These are phyloP conservation scores for Eimeria necatrix DNA, from an alignment of 169 alveolate genomes.

Conservation along the genomic window DNA sequence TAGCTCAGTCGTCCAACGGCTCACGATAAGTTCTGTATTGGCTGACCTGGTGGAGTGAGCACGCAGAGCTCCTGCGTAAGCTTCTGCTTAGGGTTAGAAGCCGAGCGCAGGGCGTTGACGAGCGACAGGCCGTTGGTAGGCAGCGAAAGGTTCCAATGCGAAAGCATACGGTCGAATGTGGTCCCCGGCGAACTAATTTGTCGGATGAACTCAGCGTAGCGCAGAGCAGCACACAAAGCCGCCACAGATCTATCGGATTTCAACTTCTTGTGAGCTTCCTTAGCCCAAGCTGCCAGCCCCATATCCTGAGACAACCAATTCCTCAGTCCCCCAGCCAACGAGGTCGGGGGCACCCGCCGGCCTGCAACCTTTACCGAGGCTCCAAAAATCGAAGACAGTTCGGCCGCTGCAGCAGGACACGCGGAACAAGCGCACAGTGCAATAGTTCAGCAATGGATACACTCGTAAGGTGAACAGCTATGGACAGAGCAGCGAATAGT, in stretches of 20 bases:
- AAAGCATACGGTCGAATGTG: slow-evolving; percentile 14
- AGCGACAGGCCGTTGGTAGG: slow-evolving; percentile 40
- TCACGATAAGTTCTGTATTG: neutral
- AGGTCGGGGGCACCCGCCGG: slow-evolving; percentile 14
- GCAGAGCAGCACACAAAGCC: slow-evolving; percentile 57
- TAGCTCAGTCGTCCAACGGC: too few relatives aligned
- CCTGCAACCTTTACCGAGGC: neutral
- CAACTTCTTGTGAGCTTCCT: slow-evolving; percentile 16
- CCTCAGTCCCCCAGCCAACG: slow-evolving; percentile 50
- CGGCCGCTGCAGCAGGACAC: slow-evolving; percentile 44
- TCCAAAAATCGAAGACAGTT: slow-evolving; percentile 47
- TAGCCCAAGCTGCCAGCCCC: slow-evolving; percentile 58
- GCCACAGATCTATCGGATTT: slow-evolving; percentile 29
- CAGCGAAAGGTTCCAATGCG: slow-evolving; percentile 33
- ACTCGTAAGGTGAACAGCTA: too few relatives aligned
- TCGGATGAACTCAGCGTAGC: slow-evolving; percentile 41
- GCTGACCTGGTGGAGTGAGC: slow-evolving; percentile 47
- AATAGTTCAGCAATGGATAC: neutral
- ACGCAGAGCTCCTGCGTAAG: slow-evolving; percentile 51
- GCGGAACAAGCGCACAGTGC: neutral
- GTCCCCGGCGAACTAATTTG: slow-evolving; percentile 12
- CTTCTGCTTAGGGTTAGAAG: neutral
- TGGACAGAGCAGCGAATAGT: too few relatives aligned
- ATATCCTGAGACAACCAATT: slow-evolving; percentile 51
- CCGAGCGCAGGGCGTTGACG: slow-evolving; percentile 58